phyloP scores from a whole-genome alignment of 345 rosid species.

The Viola odorata region DNA sequence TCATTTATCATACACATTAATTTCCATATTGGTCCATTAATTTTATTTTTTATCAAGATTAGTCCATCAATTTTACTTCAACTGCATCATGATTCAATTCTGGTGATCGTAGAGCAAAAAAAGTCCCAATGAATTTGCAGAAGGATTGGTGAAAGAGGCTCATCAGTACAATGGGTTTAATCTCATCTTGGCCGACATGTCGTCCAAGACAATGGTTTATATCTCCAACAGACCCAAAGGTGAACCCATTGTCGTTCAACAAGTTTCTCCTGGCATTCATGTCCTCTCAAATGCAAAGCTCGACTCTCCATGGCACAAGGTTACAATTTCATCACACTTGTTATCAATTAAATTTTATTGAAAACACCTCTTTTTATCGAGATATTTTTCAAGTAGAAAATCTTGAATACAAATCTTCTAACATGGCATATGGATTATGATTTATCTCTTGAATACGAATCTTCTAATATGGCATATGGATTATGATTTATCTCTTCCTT shows the following conservation, averaged over 20 bases:
- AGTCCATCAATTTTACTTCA: too few species aligned
- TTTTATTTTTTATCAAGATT: too few species aligned
- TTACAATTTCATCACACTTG: constrained; percentile 2
- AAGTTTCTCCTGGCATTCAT: constrained; percentile 63
- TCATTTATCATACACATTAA: too few species aligned
- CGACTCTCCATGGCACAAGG: constrained; percentile 57
- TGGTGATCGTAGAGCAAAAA: constrained; percentile 36
- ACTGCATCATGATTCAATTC: too few species aligned
- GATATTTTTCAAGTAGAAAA: too few species aligned
- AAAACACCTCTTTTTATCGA: too few species aligned
- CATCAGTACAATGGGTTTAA: constrained; percentile 61
- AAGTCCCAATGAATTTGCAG: constrained; percentile 54
- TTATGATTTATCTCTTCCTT: too few species aligned
- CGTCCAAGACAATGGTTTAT: constrained; percentile 49
- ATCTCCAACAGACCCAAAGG: constrained; percentile 49
- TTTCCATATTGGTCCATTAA: too few species aligned
- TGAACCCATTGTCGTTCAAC: constrained; percentile 31
- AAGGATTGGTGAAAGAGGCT: constrained; percentile 38
- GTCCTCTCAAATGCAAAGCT: constrained; percentile 58
- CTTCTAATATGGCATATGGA: too few species aligned
- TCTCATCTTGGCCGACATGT: constrained; percentile 50
- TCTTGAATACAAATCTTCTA: too few species aligned
- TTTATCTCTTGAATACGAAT: too few species aligned
- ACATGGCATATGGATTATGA: too few species aligned
- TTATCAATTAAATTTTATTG: background rate